A percentile compares a stretch with the other conserved stretches of the same genome.
Conservation (phyloP, 176 grass and related monocot genomes). For the Miscanthus lutarioriparius region DNA sequence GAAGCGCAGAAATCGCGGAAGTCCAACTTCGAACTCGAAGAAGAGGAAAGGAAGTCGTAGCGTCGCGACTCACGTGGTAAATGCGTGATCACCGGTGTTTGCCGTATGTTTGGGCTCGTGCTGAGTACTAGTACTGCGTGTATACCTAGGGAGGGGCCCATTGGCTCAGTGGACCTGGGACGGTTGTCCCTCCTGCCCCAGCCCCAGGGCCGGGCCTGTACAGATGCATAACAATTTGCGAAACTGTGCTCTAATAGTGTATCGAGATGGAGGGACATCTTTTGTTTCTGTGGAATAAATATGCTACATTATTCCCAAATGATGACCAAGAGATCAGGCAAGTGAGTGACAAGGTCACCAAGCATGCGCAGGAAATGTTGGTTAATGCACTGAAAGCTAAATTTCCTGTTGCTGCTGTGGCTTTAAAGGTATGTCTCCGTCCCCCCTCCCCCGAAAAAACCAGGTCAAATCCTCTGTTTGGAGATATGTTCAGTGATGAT, state of each 20-base stretch:
- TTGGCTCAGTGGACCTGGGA: too few species aligned
- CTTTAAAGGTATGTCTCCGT: not conserved
- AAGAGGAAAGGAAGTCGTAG: too few species aligned
- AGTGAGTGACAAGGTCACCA: not conserved
- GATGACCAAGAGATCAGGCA: not conserved
- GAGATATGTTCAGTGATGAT: not conserved
- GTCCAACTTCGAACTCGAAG: too few species aligned
- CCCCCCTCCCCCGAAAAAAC: too few species aligned
- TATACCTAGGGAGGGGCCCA: too few species aligned
- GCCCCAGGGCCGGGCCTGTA: too few species aligned
- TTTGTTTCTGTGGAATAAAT: not conserved
- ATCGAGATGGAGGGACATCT: not conserved
- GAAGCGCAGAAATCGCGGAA: too few species aligned
- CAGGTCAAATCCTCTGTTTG: not conserved
- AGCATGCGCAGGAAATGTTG: not conserved
- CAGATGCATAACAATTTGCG: not conserved
- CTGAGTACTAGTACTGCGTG: too few species aligned
- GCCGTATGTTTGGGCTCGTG: too few species aligned
- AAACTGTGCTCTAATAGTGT: not conserved
- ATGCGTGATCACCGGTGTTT: too few species aligned
- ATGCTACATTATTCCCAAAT: not conserved
- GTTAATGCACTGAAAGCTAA: not conserved
- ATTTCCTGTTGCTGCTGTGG: not conserved
- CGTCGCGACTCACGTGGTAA: too few species aligned
- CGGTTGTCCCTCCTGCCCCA: too few species aligned